Percentiles rank a stretch among this genome's conserved stretches.
Evolutionary conservation across 352 stramenopile genomes (phyloP).

Genomic region (Globisporangium okanoganense): DNA sequence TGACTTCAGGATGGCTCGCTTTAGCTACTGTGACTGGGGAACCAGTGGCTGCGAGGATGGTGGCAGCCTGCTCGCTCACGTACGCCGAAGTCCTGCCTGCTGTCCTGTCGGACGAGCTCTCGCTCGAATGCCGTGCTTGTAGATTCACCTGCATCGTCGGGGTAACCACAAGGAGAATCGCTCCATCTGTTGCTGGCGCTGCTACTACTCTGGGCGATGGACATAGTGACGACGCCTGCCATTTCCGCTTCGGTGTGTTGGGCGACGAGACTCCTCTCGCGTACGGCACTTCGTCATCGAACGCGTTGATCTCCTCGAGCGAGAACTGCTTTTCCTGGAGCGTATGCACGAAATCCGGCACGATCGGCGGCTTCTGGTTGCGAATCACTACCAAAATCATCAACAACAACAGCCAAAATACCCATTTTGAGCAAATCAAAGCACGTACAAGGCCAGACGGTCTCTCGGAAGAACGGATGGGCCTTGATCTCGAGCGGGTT

Average conservation of each 20-base stretch:
- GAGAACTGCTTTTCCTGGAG: constrained; percentile 25
- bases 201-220: constrained; percentile 1
- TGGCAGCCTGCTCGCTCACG: not conserved
- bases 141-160: not conserved
- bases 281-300: constrained; percentile 44
- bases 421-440: not conserved
- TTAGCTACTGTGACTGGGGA: not conserved
- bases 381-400: constrained; percentile 29
- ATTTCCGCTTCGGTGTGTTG: constrained; percentile 14
- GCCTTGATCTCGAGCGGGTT: constrained; percentile 90
- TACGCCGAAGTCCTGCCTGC: not conserved
- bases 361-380: constrained; percentile 37
- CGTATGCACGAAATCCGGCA: constrained; percentile 35
- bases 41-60: not conserved
- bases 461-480: constrained; percentile 88
- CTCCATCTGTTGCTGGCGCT: not conserved
- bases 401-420: not conserved
- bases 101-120: not conserved
- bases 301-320: constrained; percentile 20
- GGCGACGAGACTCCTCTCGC: constrained; percentile 17
- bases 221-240: not conserved
- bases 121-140: not conserved
- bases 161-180: not conserved
- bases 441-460: constrained; percentile 85
- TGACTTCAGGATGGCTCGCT: not conserved